phyloP scores from a whole-genome alignment of 768 basidiomycete species.

The Boletellus ananas region DNA sequence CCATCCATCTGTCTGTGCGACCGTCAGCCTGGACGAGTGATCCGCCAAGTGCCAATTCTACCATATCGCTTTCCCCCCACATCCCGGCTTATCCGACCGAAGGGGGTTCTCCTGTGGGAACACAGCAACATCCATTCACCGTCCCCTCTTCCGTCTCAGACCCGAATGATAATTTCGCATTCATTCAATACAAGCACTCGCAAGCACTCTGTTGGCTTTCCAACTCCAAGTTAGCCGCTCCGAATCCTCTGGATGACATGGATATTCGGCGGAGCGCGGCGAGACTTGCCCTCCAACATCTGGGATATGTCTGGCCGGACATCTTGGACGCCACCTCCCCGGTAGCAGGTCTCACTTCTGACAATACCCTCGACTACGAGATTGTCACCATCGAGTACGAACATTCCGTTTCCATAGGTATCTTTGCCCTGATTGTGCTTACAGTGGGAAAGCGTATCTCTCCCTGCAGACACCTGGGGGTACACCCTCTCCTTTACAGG shows the following conservation, averaged over 20 bases:
- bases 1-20: slow-evolving; percentile 76
- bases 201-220: slow-evolving; percentile 26
- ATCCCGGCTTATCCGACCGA: background rate
- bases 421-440: slow-evolving; percentile 6
- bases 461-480: slow-evolving; percentile 43
- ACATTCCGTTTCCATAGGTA: background rate
- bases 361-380: slow-evolving; percentile 33
- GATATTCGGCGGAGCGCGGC: slow-evolving; percentile 18
- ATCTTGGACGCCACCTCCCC: slow-evolving; percentile 39
- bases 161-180: slow-evolving; percentile 10
- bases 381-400: slow-evolving; percentile 20
- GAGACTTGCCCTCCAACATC: slow-evolving; percentile 27
- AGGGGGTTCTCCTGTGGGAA: background rate
- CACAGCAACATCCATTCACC: slow-evolving; percentile 5
- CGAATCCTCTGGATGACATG: slow-evolving; percentile 10
- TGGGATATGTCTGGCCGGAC: slow-evolving; percentile 42
- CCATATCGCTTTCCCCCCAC: slow-evolving; percentile 10
- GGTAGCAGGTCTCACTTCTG: slow-evolving; percentile 5
- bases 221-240: slow-evolving; percentile 14
- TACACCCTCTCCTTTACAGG: slow-evolving; percentile 54
- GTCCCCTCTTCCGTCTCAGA: background rate
- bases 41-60: slow-evolving; percentile 39
- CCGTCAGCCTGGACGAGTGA: slow-evolving; percentile 67
- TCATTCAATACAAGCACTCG: slow-evolving; percentile 22
- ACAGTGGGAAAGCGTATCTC: slow-evolving; percentile 44